Percentiles rank a stretch among this genome's conserved stretches.
Evolutionary conservation across 2,329 filamentous ascomycete genomes (phyloP).

Genomic region (Fusarium incarnatum): DNA sequence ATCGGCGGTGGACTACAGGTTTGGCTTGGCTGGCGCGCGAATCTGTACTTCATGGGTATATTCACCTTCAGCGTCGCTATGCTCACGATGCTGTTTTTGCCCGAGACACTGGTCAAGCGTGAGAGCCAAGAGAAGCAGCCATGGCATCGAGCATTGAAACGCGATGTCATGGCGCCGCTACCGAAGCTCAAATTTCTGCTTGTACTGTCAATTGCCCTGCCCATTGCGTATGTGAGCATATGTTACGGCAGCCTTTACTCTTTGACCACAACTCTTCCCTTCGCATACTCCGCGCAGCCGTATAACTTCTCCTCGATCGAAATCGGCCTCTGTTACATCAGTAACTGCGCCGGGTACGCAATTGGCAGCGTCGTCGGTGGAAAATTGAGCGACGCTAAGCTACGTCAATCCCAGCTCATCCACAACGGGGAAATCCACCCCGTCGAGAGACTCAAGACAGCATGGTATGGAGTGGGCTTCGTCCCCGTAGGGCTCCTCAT

Average conservation of each 20-base stretch:
- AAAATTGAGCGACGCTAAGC: background rate
- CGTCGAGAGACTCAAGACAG: conserved; percentile 1
- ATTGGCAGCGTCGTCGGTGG: conserved; percentile 2
- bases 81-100: background rate
- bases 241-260: conserved; percentile 5
- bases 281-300: background rate
- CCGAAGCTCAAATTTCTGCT: background rate
- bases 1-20: background rate
- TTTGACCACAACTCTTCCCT: background rate
- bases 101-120: background rate
- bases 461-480: conserved; percentile 2
- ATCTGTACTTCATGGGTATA: conserved; percentile 2
- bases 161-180: background rate
- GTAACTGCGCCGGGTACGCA: conserved; percentile 1
- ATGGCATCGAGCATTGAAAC: background rate
- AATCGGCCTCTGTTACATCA: conserved; percentile 5
- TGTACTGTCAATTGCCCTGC: background rate
- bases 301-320: conserved; percentile 8
- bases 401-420: background rate
- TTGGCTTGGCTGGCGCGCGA: conserved; percentile 2
- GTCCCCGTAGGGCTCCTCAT: background rate
- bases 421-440: background rate
- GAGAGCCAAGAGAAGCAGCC: background rate
- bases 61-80: background rate
- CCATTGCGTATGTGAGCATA: conserved; percentile 2